These are phyloP conservation scores for Mycena latifolia DNA, from an alignment of 768 basidiomycete species.

Conservation along the genomic window DNA sequence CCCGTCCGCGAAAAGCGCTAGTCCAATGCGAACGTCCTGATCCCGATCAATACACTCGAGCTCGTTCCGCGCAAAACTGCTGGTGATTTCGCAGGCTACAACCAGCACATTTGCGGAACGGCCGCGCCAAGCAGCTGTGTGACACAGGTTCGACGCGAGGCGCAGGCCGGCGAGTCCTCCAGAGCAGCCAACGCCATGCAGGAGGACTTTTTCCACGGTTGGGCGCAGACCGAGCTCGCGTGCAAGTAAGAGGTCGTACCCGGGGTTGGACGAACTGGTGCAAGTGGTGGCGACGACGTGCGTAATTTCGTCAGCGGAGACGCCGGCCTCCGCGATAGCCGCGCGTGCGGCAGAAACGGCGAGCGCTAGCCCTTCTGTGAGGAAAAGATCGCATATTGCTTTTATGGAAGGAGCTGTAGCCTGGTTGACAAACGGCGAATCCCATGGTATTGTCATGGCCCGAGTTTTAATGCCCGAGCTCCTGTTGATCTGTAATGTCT, in stretches of 20 bases:
- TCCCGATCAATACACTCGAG: slow-evolving; percentile 21
- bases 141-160: slow-evolving; percentile 24
- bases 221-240: slow-evolving; percentile 24
- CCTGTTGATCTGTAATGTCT: slow-evolving; percentile 24
- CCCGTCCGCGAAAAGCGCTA: slow-evolving; percentile 25
- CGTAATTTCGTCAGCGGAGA: slow-evolving; percentile 14
- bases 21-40: slow-evolving; percentile 24
- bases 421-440: slow-evolving; percentile 5
- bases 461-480: slow-evolving; percentile 24
- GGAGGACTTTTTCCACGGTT: slow-evolving; percentile 24
- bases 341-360: slow-evolving; percentile 15
- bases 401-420: slow-evolving; percentile 14
- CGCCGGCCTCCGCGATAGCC: slow-evolving; percentile 16
- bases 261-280: slow-evolving; percentile 28
- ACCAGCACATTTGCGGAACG: slow-evolving; percentile 17
- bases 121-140: slow-evolving; percentile 20
- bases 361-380: slow-evolving; percentile 20
- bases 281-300: slow-evolving; percentile 30
- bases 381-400: slow-evolving; percentile 23
- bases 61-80: slow-evolving; percentile 18
- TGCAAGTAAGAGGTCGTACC: slow-evolving; percentile 20
- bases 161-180: slow-evolving; percentile 25
- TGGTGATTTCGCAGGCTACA: slow-evolving; percentile 26
- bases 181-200: slow-evolving; percentile 29
- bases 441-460: too few relatives aligned